phyloP scores from a whole-genome alignment of 768 basidiomycete genomes.

The Saitozyma podzolica region DNA sequence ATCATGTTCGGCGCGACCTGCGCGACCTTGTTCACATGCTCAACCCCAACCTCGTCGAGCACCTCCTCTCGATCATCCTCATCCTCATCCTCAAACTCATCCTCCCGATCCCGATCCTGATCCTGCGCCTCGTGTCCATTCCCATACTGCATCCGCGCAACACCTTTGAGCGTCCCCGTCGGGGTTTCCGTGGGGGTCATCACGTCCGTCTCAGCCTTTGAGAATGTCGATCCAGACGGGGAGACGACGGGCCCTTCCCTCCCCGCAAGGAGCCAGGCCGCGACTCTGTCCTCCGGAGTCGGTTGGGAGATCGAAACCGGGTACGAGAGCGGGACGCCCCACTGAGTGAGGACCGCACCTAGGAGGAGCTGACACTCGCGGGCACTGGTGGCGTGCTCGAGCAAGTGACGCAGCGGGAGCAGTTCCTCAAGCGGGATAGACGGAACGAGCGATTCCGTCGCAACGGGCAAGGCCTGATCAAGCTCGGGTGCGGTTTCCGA shows the following conservation, averaged over 20 bases:
- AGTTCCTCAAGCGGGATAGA: conserved; percentile 55
- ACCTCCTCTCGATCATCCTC: too few species aligned
- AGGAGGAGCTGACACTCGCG: conserved; percentile 83
- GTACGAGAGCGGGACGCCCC: conserved; percentile 56
- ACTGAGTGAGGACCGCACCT: conserved; percentile 74
- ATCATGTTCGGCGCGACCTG: too few species aligned
- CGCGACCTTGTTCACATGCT: too few species aligned
- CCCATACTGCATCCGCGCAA: too few species aligned
- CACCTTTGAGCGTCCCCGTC: too few species aligned
- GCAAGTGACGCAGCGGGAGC: conserved; percentile 66
- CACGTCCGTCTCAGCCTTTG: too few species aligned
- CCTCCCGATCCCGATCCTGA: too few species aligned
- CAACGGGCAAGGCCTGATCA: background rate
- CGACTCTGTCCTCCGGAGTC: conserved; percentile 29
- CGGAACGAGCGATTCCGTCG: background rate
- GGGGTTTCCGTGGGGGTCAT: too few species aligned
- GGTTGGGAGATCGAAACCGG: conserved; percentile 21
- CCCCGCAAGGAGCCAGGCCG: conserved; percentile 45
- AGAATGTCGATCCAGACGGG: background rate
- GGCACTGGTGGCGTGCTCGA: conserved; percentile 68
- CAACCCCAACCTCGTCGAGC: too few species aligned
- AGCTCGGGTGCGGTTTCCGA: background rate
- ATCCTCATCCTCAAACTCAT: too few species aligned
- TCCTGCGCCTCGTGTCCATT: too few species aligned
- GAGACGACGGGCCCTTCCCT: conserved; percentile 27